Evolutionary conservation across 768 basidiomycete species (phyloP).

Genomic region (Nidula microcarpa): DNA sequence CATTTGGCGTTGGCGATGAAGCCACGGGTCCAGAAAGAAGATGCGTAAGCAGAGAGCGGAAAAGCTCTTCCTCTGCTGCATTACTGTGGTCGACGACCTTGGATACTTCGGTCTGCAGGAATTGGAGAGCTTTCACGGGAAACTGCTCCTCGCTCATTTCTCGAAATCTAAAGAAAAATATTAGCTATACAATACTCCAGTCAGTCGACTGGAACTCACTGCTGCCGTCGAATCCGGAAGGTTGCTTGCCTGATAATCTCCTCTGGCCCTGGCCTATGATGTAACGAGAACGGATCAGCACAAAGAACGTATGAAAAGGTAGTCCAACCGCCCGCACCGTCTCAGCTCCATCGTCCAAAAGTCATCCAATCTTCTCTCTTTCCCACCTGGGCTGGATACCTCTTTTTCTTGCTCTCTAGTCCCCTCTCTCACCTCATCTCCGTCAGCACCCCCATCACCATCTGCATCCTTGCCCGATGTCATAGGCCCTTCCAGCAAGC

Average conservation of each 20-base stretch:
- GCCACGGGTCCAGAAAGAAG: conserved; percentile 35
- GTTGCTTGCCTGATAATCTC: conserved; percentile 64
- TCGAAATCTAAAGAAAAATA: conserved; percentile 52
- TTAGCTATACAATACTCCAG: neutral
- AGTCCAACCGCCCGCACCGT: conserved; percentile 39
- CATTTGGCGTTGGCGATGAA: conserved; percentile 5
- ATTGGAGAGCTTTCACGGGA: conserved; percentile 63
- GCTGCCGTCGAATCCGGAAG: conserved; percentile 67
- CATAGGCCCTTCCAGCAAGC: conserved; percentile 4
- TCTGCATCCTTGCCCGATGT: conserved; percentile 4
- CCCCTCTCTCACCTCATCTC: conserved; percentile 15
- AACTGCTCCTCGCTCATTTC: conserved; percentile 71
- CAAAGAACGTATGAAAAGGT: neutral
- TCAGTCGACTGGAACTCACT: conserved; percentile 39
- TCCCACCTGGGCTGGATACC: conserved; percentile 5
- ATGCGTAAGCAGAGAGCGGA: conserved; percentile 65
- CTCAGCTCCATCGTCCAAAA: conserved; percentile 73
- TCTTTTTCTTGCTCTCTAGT: too few species aligned
- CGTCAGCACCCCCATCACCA: conserved; percentile 1
- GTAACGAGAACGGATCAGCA: neutral
- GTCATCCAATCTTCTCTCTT: conserved; percentile 62
- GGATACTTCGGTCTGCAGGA: conserved; percentile 68
- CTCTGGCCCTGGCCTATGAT: conserved; percentile 51
- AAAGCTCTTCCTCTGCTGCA: conserved; percentile 54
- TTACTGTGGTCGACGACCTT: conserved; percentile 69